Conservation (phyloP, 148 eudicot species). For the Cornus florida region DNA sequence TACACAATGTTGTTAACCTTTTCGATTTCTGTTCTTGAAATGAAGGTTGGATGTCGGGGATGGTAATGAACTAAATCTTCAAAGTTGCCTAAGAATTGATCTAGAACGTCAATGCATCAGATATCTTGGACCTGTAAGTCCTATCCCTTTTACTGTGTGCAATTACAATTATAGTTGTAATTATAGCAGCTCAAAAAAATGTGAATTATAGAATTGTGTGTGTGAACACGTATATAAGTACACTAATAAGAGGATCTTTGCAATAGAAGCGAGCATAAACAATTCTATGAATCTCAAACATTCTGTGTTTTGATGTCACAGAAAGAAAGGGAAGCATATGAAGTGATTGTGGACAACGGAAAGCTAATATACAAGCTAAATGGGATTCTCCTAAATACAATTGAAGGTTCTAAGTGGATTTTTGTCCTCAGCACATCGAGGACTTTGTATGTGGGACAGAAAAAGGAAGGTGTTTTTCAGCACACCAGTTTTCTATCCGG, state of each 20-base stretch:
- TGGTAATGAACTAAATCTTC: constrained; percentile 30
- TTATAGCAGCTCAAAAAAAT: no score
- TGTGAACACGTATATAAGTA: neutral
- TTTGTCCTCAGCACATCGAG: constrained; percentile 28
- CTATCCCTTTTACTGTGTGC: neutral
- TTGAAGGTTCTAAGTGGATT: constrained; percentile 25
- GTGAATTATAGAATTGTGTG: no score
- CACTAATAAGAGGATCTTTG: neutral
- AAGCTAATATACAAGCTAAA: constrained; percentile 21
- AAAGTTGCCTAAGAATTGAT: constrained; percentile 15
- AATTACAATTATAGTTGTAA: neutral
- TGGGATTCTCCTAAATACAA: constrained; percentile 16
- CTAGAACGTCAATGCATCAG: constrained; percentile 30
- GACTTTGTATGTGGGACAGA: constrained; percentile 28
- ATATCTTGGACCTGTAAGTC: constrained; percentile 38
- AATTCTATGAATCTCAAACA: neutral
- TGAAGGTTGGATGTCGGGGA: constrained; percentile 38
- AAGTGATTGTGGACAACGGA: constrained; percentile 29
- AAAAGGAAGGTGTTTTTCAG: constrained; percentile 28
- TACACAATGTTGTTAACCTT: neutral
- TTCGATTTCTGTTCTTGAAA: neutral
- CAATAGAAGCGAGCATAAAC: neutral
- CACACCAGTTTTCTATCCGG: constrained; percentile 31
- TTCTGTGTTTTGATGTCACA: neutral
- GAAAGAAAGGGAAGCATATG: constrained; percentile 27